Evolutionary conservation across 23 red algal species (phyloP).

Genomic region (Gracilaria gracilis): DNA sequence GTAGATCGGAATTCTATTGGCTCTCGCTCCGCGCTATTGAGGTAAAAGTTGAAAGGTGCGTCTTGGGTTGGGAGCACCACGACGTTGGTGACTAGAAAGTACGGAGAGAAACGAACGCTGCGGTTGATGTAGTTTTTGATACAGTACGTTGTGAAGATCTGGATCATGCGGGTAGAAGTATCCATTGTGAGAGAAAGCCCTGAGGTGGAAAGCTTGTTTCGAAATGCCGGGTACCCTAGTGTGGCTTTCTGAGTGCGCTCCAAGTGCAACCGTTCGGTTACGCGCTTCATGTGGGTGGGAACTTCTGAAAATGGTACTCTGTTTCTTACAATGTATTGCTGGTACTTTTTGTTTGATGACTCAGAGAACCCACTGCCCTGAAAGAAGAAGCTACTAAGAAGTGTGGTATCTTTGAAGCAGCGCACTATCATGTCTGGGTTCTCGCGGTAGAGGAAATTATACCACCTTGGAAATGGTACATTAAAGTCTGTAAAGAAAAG

Average conservation of each 20-base stretch:
- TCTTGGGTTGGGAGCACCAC: neutral
- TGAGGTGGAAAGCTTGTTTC: neutral
- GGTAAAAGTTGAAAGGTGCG: neutral
- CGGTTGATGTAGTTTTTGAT: neutral
- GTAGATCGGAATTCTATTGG: too few relatives aligned
- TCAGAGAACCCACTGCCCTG: neutral
- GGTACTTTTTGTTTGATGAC: neutral
- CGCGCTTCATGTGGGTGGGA: neutral
- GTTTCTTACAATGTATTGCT: neutral
- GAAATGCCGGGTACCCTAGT: neutral
- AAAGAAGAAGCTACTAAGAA: neutral
- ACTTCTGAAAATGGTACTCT: neutral
- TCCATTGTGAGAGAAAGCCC: neutral
- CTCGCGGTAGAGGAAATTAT: neutral
- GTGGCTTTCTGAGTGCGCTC: neutral
- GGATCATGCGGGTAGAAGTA: neutral
- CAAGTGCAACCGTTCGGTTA: neutral
- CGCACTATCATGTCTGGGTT: neutral
- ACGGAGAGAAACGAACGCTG: neutral
- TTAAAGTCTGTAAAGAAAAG: neutral
- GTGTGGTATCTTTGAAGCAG: neutral
- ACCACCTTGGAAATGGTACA: neutral
- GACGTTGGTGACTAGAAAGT: neutral
- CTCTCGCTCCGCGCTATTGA: too few relatives aligned
- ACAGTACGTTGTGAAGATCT: neutral